Percentiles rank a stretch among this genome's conserved stretches.
These are phyloP conservation scores for Komagataella populi DNA, from an alignment of 805 yeast genomes.

Conservation along the genomic window DNA sequence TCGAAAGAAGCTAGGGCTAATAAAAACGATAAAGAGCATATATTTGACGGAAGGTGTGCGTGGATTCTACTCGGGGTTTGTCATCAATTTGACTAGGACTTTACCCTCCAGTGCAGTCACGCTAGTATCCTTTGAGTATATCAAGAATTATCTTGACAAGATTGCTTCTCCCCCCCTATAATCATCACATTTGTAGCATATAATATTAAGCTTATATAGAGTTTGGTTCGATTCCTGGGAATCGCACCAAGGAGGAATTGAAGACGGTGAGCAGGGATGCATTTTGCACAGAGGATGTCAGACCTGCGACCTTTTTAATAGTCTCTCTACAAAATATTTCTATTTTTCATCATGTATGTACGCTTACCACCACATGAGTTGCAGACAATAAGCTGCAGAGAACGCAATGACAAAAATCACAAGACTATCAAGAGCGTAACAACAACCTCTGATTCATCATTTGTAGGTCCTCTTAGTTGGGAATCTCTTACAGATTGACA, in stretches of 20 bases:
- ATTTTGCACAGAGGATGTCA: not conserved
- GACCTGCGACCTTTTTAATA: not conserved
- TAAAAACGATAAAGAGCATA: constrained; percentile 23
- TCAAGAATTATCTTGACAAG: constrained; percentile 35
- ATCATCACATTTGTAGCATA: not conserved
- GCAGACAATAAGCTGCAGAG: too few species aligned
- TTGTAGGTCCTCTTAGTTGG: too few species aligned
- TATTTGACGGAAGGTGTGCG: constrained; percentile 55
- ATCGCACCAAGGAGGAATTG: not conserved
- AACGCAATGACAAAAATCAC: too few species aligned
- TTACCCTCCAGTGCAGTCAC: constrained; percentile 96
- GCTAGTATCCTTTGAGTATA: constrained; percentile 78
- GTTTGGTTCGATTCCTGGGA: not conserved
- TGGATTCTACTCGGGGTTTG: constrained; percentile 85
- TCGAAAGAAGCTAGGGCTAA: constrained; percentile 10
- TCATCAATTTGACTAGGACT: constrained; percentile 76
- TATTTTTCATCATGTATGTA: too few species aligned
- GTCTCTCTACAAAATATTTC: not conserved
- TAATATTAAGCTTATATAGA: not conserved
- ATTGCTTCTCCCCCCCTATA: not conserved
- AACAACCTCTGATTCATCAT: too few species aligned
- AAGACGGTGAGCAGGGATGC: not conserved
- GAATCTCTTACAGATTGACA: too few species aligned
- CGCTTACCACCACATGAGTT: too few species aligned
- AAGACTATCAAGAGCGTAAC: not conserved